Conservation (phyloP, 139 green algal species). For the Diplosphaera chodatii region DNA sequence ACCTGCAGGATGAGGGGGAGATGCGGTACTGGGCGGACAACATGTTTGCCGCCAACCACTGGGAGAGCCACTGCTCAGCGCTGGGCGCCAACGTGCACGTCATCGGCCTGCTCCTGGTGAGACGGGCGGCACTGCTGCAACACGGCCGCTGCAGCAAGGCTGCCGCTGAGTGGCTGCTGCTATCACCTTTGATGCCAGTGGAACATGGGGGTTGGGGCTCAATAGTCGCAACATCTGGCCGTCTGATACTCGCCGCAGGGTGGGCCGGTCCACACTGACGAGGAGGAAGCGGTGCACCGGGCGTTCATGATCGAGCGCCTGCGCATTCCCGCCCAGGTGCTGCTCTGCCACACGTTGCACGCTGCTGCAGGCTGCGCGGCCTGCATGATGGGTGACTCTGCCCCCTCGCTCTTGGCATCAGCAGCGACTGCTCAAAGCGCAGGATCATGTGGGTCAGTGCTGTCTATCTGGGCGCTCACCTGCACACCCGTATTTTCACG, state of each 20-base stretch:
- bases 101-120: slow-evolving; percentile 18
- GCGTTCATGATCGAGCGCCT: neutral
- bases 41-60: slow-evolving; percentile 25
- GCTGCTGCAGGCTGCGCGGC: no score
- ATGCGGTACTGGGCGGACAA: slow-evolving; percentile 27
- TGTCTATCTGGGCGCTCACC: neutral
- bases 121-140: no score
- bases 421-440: no score
- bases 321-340: neutral
- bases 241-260: neutral
- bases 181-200: no score
- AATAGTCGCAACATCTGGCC: no score
- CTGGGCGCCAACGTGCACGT: slow-evolving; percentile 13
- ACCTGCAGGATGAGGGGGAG: slow-evolving; percentile 9
- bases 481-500: neutral
- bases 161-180: no score
- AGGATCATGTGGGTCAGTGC: no score
- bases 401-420: no score
- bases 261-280: neutral
- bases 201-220: no score
- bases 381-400: no score
- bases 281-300: neutral
- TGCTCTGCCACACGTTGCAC: no score
- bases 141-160: no score
- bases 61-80: slow-evolving; percentile 27